These are phyloP conservation scores for Ammopiptanthus mongolicus DNA, from an alignment of 306 rosid genomes.

Conservation along the genomic window DNA sequence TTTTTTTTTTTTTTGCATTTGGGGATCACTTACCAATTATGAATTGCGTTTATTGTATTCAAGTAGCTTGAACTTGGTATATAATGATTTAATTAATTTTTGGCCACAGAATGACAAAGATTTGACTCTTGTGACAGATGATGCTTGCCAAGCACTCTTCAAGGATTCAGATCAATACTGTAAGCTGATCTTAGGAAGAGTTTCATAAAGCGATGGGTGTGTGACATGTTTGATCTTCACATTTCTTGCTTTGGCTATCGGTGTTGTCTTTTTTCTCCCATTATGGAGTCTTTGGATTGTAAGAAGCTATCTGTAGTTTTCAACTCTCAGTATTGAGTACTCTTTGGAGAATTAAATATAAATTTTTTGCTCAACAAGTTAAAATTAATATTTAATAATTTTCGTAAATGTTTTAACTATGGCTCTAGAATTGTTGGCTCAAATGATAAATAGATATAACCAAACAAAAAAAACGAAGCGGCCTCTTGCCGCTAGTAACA, in stretches of 20 bases:
- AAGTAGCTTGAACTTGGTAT: conserved; percentile 9
- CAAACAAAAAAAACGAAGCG: too few relatives aligned
- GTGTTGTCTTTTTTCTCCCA: conserved; percentile 58
- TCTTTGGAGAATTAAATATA: conserved; percentile 33
- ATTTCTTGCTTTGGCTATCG: conserved; percentile 55
- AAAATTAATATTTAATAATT: too few relatives aligned
- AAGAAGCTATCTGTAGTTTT: conserved; percentile 49
- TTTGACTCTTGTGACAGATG: conserved; percentile 47
- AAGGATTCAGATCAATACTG: conserved; percentile 78
- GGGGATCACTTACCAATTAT: not conserved
- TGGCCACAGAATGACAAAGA: conserved; percentile 66
- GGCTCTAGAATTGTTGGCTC: too few relatives aligned
- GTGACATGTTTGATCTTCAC: conserved; percentile 44
- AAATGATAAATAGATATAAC: too few relatives aligned
- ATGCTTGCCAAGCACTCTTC: conserved; percentile 33
- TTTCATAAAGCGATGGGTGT: conserved; percentile 62
- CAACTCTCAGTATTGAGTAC: conserved; percentile 41
- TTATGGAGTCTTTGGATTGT: conserved; percentile 51
- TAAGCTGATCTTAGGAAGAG: conserved; percentile 51
- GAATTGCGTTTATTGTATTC: not conserved
- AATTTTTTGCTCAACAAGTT: too few relatives aligned
- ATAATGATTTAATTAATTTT: conserved; percentile 19
- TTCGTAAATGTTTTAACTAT: too few relatives aligned
- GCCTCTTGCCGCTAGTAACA: too few relatives aligned
- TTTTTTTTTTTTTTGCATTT: conserved; percentile 6